These are phyloP conservation scores for Tetrapisispora arboricola DNA, from an alignment of 805 yeast genomes.

Conservation along the genomic window DNA sequence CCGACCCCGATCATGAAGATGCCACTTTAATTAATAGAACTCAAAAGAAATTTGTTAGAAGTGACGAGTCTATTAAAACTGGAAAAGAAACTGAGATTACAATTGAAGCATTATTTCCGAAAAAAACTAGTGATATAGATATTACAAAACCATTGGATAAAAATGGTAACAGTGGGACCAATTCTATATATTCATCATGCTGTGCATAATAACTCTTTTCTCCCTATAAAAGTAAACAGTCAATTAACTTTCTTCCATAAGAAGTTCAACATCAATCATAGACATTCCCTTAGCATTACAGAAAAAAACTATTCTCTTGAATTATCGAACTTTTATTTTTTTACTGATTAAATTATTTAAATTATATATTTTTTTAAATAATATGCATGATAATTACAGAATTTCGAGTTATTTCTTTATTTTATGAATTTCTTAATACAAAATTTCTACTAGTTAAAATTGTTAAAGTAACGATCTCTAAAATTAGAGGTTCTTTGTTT, in stretches of 20 bases:
- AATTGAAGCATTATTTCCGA: not conserved
- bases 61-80: too few relatives aligned
- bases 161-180: conserved; percentile 10
- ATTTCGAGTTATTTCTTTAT: not conserved
- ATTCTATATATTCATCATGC: conserved; percentile 3
- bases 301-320: not conserved
- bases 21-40: not conserved
- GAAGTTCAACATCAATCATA: not conserved
- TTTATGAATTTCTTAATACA: not conserved
- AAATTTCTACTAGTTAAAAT: conserved; percentile 35
- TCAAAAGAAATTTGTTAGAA: not conserved
- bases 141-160: conserved; percentile 22
- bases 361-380: not conserved
- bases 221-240: not conserved
- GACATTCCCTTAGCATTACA: not conserved
- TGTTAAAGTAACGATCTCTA: conserved; percentile 65
- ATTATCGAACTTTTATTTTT: not conserved
- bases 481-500: conserved; percentile 46
- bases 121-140: conserved; percentile 6
- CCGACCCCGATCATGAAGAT: not conserved
- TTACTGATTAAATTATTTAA: not conserved
- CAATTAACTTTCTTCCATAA: not conserved
- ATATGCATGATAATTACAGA: not conserved
- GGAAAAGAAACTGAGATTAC: not conserved
- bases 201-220: conserved; percentile 1